These are phyloP conservation scores for Fonsecaea nubica DNA, from an alignment of 2,329 filamentous ascomycete species.

Conservation along the genomic window DNA sequence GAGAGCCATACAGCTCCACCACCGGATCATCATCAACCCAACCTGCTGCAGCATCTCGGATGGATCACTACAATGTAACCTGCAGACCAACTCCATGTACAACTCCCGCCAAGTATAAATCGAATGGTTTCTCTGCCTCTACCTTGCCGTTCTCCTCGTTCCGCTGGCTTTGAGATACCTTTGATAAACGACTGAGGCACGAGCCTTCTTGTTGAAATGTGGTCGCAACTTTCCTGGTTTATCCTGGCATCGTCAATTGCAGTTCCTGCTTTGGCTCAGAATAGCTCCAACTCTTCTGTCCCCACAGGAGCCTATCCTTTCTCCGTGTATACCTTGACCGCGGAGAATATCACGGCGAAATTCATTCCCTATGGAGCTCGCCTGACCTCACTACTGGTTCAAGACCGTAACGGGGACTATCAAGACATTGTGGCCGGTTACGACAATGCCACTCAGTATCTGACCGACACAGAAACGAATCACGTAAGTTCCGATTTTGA, in stretches of 20 bases:
- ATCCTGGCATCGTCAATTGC: slow-evolving; percentile 23
- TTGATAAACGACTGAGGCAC: not conserved
- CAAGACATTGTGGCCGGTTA: slow-evolving; percentile 61
- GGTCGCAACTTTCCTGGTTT: slow-evolving; percentile 13
- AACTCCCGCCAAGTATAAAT: slow-evolving; percentile 1
- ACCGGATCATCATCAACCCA: slow-evolving; percentile 9
- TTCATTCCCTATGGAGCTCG: slow-evolving; percentile 58
- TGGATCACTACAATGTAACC: slow-evolving; percentile 17
- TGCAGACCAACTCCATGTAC: not conserved
- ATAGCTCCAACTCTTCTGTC: slow-evolving; percentile 26
- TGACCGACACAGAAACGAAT: slow-evolving; percentile 54
- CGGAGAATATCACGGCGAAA: slow-evolving; percentile 56
- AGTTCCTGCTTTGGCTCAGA: slow-evolving; percentile 31
- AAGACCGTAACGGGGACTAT: slow-evolving; percentile 55
- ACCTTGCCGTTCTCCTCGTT: not conserved
- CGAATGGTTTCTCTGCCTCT: not conserved
- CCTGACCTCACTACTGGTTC: slow-evolving; percentile 56
- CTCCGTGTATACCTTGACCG: slow-evolving; percentile 54
- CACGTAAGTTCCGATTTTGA: slow-evolving; percentile 2
- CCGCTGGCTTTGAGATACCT: not conserved
- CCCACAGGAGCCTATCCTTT: slow-evolving; percentile 43
- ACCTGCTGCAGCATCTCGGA: not conserved
- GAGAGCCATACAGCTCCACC: slow-evolving; percentile 6
- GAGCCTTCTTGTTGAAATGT: slow-evolving; percentile 16
- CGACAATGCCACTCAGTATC: slow-evolving; percentile 54